A percentile compares a stretch with the other conserved stretches of the same genome.
Evolutionary conservation across 768 basidiomycete species (phyloP).

Genomic region (Tubosaeta sp.): DNA sequence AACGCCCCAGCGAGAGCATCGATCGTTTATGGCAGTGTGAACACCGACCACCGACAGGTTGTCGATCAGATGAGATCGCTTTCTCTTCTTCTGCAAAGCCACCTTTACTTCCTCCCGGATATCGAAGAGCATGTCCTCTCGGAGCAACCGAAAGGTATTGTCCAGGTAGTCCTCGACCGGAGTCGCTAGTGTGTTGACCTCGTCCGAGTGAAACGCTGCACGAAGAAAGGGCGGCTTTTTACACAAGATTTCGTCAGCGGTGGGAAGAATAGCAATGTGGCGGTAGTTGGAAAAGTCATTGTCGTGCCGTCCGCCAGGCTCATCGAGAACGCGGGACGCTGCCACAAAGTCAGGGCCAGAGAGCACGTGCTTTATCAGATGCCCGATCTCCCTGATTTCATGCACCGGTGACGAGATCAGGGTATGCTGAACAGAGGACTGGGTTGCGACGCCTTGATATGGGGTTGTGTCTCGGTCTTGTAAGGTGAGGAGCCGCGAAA

Average conservation of each 20-base stretch:
- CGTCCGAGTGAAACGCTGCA: constrained; percentile 27
- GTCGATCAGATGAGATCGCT: constrained; percentile 30
- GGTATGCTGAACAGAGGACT: constrained; percentile 19
- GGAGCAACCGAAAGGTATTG: constrained; percentile 58
- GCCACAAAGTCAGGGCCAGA: constrained; percentile 16
- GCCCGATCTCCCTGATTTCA: constrained; percentile 30
- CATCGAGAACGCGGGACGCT: constrained; percentile 13
- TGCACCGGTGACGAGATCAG: constrained; percentile 23
- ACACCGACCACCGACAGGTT: constrained; percentile 36
- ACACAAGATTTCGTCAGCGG: constrained; percentile 52
- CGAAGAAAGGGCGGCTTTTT: constrained; percentile 47
- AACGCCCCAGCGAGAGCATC: constrained; percentile 39
- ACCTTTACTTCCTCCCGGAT: constrained; percentile 51
- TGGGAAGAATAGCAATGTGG: constrained; percentile 56
- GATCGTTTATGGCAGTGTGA: constrained; percentile 23
- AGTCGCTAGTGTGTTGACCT: constrained; percentile 14
- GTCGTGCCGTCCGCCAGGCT: constrained; percentile 64
- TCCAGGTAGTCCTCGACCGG: constrained; percentile 49
- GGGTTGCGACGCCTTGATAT: constrained; percentile 38
- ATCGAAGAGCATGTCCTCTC: constrained; percentile 62
- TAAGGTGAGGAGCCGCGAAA: constrained; percentile 43
- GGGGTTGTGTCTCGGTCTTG: constrained; percentile 29
- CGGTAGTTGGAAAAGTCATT: constrained; percentile 61
- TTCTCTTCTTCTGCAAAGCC: constrained; percentile 33
- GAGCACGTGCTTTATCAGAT: constrained; percentile 40